Base-by-base conservation (phyloP, 371 early-diverging fungal genomes). In the Apophysomyces sp. region DNA sequence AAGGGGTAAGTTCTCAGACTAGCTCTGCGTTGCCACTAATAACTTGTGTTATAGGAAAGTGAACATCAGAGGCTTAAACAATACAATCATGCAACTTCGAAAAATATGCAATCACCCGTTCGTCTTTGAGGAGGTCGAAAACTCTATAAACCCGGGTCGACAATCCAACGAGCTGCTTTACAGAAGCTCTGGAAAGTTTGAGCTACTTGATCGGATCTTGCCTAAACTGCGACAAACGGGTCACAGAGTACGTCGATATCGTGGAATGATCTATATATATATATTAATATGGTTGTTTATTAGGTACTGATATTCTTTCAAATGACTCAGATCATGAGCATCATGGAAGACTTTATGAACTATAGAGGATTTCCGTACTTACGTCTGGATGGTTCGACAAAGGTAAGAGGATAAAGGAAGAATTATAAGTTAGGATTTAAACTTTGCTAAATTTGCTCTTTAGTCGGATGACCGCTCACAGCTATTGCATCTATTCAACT, bases 21-120 rank as follows among this genome's bases (percentile, higher is more conserved):
- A 8, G 21, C 0, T 7, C 11, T 16, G 24, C 49, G 9, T 16
- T 13, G 21, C 18, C 1, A 18, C 6, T 44, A 37, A 26, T 29
- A n/a, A 6, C 12, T 29, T 26, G 8, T 39, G 16, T 57, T 49
- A 37, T 55, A 71, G 75, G 11, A 72, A 72, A 61, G 72, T 76
- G 18, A 88, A 89, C 26, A 85, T 91, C 64, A 92, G 92, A 58
- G 93, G 94, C 44, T 76, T 97, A 56, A 95, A 91, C 81, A 99
- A 99, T 82, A 90, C 95, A 1, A 90, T 99, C 62, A 98, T 99
- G 99, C 99, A 99, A 74, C 84, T 99, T 39, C 91, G 99, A 52
- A 99, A 99, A 76, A 94, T 99, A 60, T 98, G 99, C 77, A 99
- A 99, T 76, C 99, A 99, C 78, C 99, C 99, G 6, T 99, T 92